Evolutionary conservation across 257 asterid genomes (phyloP), one percentile per base, ranked within the genome.

Genomic region (Solanum ahanhuiri): DNA sequence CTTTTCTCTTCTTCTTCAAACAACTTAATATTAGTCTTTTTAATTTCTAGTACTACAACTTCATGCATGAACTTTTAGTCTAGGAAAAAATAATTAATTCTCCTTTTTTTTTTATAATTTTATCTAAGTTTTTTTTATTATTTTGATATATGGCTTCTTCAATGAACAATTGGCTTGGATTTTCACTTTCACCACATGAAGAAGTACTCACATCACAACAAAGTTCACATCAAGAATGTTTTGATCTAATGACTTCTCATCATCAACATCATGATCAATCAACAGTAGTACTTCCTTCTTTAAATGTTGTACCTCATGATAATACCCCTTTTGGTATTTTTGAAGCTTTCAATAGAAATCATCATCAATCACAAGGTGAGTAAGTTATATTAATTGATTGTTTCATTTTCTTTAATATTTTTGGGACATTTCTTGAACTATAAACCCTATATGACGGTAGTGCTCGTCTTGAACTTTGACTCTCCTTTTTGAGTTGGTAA

Each of bases 131-230:
- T 43, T 43, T 12, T 17, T 2, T 14, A 1, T 63, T n/a, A 63
- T 34, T 43, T 37, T 79, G 31, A 89, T 45, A 45, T 45, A 45
- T 91, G 92, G 88, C 83, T 90, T 88, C 82, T 72, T 90, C 93
- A 48, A 93, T 92, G 93, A 93, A 92, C 35, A 91, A 93, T 90
- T 95, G 98, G 98, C 88, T 95, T 35, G 95, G 96, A 6, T 95
- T 93, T 88, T 93, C 98, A 82, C 93, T 95, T 63, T 93, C 94
- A 33, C 91, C 91, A 31, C 94, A 92, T 34, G 94, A 92, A 34
- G 87, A 92, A 63, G 90, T 86, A 31, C 81, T 72, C 30, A 90
- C 85, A 70, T 71, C 89, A 30, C 90, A 89, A 37, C 81, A 81
- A 90, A 83, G 23, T 89, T 90, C 86, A 58, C 89, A 89, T 91